Conservation (phyloP, 2,329 filamentous ascomycete species). For the Helotiales sp. region DNA sequence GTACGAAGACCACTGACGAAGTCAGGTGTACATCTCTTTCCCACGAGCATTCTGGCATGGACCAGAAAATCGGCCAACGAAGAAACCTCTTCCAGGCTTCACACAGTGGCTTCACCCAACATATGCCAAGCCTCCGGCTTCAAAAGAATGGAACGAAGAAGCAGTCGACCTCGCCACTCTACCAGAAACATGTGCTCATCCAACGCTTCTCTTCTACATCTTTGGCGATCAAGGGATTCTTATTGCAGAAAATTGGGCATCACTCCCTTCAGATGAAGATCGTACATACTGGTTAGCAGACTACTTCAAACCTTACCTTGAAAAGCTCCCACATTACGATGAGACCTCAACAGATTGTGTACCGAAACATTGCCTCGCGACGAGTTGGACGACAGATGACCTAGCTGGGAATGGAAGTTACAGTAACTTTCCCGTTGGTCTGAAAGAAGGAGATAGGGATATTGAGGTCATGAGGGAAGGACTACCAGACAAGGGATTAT, state of each 20-base stretch:
- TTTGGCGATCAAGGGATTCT: constrained; percentile 43
- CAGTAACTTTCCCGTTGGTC: constrained; percentile 65
- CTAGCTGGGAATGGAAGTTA: constrained; percentile 68
- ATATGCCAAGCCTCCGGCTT: constrained; percentile 53
- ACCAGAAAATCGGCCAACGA: constrained; percentile 2
- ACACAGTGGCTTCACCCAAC: constrained; percentile 59
- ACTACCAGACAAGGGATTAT: constrained; percentile 42
- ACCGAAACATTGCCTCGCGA: constrained; percentile 57
- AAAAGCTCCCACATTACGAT: constrained; percentile 58
- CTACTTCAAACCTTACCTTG: constrained; percentile 67
- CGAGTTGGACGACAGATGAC: constrained; percentile 65
- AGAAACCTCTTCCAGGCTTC: constrained; percentile 44
- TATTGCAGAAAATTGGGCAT: constrained; percentile 4
- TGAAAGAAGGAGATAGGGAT: constrained; percentile 57
- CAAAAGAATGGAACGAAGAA: constrained; percentile 59
- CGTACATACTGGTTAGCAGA: constrained; percentile 33
- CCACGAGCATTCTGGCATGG: constrained; percentile 60
- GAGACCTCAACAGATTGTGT: constrained; percentile 45
- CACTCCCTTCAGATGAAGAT: constrained; percentile 12
- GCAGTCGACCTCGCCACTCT: constrained; percentile 61
- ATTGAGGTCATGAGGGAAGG: constrained; percentile 52
- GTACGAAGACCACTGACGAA: background rate
- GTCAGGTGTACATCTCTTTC: constrained; percentile 50
- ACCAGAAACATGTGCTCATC: constrained; percentile 48
- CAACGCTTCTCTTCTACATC: constrained; percentile 68